phyloP scores from a whole-genome alignment of 305 asterid genomes.

The Nicotiana rustica region DNA sequence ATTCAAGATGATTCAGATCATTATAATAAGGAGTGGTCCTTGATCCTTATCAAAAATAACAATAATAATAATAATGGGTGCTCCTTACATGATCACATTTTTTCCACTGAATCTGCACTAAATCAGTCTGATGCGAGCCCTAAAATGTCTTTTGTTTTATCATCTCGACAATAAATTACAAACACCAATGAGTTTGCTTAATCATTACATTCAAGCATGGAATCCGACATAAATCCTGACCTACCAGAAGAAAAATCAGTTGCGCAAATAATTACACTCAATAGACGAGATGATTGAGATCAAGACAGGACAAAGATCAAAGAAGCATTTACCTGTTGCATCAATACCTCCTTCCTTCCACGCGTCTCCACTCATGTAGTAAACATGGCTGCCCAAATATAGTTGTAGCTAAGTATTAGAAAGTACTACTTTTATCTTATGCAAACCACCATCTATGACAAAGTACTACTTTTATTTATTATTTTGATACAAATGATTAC shows the following conservation, averaged over 20 bases:
- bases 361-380: slow-evolving; percentile 99
- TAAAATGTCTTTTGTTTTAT: background rate
- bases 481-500: background rate
- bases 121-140: background rate
- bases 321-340: slow-evolving; percentile 83
- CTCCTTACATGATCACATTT: slow-evolving; percentile 11
- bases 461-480: background rate
- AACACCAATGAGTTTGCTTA: background rate
- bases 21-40: background rate
- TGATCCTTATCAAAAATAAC: background rate
- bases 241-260: background rate
- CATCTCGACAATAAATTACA: slow-evolving; percentile 3
- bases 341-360: slow-evolving; percentile 99
- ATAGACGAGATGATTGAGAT: slow-evolving; percentile 15
- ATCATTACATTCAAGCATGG: background rate
- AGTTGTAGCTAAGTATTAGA: background rate
- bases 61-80: background rate
- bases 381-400: slow-evolving; percentile 76
- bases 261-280: background rate
- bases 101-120: background rate
- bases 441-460: background rate
- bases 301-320: background rate
- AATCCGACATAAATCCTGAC: background rate
- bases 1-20: background rate
- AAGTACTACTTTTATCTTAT: background rate